These are phyloP conservation scores for Zymoseptoria tritici DNA, from an alignment of 2,329 filamentous ascomycete genomes.

Conservation along the genomic window DNA sequence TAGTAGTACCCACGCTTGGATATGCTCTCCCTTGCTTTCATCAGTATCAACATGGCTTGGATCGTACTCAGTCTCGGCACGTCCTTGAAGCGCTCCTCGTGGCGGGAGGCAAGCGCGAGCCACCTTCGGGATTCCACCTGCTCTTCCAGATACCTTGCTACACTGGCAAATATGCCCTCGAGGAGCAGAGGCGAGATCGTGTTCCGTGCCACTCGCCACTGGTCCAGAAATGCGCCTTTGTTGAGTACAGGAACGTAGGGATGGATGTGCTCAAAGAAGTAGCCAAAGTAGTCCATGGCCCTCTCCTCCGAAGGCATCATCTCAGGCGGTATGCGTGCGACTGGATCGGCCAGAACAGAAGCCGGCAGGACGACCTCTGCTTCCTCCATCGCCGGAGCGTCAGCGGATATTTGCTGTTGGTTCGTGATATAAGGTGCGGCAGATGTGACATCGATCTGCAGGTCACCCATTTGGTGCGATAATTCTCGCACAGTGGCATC, in stretches of 20 bases:
- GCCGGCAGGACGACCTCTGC: slow-evolving; percentile 63
- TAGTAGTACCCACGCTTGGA: slow-evolving; percentile 95
- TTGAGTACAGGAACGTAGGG: slow-evolving; percentile 88
- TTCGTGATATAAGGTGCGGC: slow-evolving; percentile 80
- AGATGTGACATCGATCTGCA: slow-evolving; percentile 81
- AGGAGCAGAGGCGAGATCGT: slow-evolving; percentile 82
- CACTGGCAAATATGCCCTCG: slow-evolving; percentile 86
- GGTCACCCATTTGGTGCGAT: slow-evolving; percentile 64
- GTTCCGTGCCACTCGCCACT: slow-evolving; percentile 78
- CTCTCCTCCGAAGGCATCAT: slow-evolving; percentile 87
- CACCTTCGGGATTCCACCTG: slow-evolving; percentile 81
- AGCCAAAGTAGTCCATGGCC: slow-evolving; percentile 74
- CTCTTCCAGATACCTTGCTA: slow-evolving; percentile 74
- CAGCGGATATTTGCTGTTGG: slow-evolving; percentile 49
- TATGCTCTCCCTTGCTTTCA: slow-evolving; percentile 87
- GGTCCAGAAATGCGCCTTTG: slow-evolving; percentile 72
- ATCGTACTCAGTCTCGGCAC: slow-evolving; percentile 83
- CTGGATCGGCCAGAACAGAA: slow-evolving; percentile 61
- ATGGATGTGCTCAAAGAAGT: slow-evolving; percentile 85
- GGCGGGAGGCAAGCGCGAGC: slow-evolving; percentile 81
- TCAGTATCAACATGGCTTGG: slow-evolving; percentile 75
- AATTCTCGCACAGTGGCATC: slow-evolving; percentile 26
- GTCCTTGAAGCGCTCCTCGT: slow-evolving; percentile 90
- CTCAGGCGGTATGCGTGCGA: slow-evolving; percentile 81
- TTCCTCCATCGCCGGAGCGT: slow-evolving; percentile 61